Evolutionary conservation across 495 filamentous ascomycete genomes (phyloP), one percentile per base, ranked within the genome.

Genomic region (Monascus purpureus): DNA sequence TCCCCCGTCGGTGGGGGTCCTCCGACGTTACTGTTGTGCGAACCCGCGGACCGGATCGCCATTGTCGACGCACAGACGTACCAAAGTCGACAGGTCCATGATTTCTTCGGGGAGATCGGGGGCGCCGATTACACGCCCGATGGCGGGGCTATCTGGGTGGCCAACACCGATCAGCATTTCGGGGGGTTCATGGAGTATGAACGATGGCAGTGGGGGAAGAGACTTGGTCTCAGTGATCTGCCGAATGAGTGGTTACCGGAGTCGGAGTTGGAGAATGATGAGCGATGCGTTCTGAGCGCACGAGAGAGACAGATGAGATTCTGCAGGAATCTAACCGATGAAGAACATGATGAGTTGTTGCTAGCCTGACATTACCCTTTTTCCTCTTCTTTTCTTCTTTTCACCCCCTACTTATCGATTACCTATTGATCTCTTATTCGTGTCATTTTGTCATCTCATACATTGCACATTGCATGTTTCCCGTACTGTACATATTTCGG

Each of bases 51-150:
- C 47, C 72, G 77, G 25, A 65, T 96, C 30, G 73, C 70, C 22
- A 60, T 94, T 20, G 74, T 93, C 37, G 78, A 93, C 36, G 82
- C 81, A 2, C 63, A 64, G 36, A 72, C 66, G 8, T 86, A 72
- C 50, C 52, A 60, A 6, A 65, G 67, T 8, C 73, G 73, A 36
- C 87, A 94, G 46, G 77, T 73, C 6, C 55, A 93, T 2, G 81
- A 85, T 39, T 77, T 93, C 45, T 93, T 92, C 43, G 86, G 88
- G 11, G 80, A 88, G 41, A 70, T 92, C 17, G 83, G 74, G 2
- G 88, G 88, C 2, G 66, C 84, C 2, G 70, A 71, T 23, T 80
- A 86, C 39, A 61, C 75, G 14, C 71, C 76, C 13, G 81, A 77
- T 38, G 88, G 87, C 3, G 57, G 67, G 24, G 67, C 74, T 29